A percentile compares a stretch with the other conserved stretches of the same genome.
phyloP scores from a whole-genome alignment of 2,329 filamentous ascomycete genomes.

The Colletotrichum tropicale region DNA sequence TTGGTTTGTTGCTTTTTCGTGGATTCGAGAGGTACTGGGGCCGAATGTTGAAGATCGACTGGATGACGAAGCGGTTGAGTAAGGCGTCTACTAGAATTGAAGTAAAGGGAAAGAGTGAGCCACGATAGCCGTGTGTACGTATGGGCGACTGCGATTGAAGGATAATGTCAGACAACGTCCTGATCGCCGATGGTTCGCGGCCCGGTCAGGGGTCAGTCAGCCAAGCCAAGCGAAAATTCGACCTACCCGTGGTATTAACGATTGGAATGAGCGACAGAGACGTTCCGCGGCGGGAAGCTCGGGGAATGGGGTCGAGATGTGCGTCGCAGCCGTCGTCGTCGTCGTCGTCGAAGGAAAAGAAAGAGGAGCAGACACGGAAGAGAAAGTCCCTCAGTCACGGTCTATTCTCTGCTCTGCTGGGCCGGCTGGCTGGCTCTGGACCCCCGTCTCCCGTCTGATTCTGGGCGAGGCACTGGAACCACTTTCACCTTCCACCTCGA shows the following conservation, averaged over 20 bases:
- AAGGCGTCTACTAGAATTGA: neutral
- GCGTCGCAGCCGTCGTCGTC: neutral
- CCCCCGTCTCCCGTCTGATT: neutral
- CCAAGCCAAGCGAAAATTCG: neutral
- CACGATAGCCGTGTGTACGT: neutral
- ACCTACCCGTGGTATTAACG: neutral
- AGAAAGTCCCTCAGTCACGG: constrained; percentile 3
- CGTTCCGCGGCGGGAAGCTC: constrained; percentile 4
- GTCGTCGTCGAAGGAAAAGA: neutral
- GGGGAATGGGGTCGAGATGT: neutral
- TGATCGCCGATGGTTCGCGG: neutral
- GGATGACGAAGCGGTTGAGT: neutral
- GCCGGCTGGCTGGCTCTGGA: neutral
- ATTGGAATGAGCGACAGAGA: constrained; percentile 14
- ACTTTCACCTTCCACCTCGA: constrained; percentile 1
- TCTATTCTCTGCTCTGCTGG: neutral
- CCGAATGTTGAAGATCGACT: neutral
- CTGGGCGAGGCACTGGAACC: neutral
- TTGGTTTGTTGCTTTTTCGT: neutral
- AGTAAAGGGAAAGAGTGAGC: neutral
- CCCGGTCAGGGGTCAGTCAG: neutral
- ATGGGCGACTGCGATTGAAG: neutral
- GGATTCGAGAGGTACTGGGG: neutral
- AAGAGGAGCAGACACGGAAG: neutral
- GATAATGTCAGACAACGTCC: neutral